Evolutionary conservation across 306 rosid species (phyloP).

Genomic region (Chamaecrista fasciculata): DNA sequence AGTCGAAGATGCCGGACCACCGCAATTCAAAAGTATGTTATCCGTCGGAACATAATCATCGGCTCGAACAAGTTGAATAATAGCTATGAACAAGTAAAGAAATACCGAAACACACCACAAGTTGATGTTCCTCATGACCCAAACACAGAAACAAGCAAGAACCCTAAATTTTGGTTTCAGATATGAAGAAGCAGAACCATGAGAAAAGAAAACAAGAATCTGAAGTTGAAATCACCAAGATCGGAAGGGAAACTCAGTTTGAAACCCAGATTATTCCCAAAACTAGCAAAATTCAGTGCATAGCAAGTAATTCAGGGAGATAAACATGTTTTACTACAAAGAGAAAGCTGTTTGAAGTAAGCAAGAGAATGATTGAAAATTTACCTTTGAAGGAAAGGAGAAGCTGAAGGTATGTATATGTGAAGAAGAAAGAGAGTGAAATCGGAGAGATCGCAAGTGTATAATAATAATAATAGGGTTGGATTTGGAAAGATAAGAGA

Average conservation of each 20-base stretch:
- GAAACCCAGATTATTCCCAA: not conserved
- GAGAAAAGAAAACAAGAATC: not conserved
- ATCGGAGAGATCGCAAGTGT: not conserved
- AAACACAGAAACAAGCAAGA: not conserved
- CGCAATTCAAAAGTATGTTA: conserved; percentile 64
- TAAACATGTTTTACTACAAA: not conserved
- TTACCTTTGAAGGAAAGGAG: not conserved
- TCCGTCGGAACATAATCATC: conserved; percentile 60
- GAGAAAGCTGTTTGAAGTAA: not conserved
- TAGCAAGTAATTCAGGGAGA: not conserved
- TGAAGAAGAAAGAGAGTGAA: not conserved
- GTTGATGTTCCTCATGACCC: conserved; percentile 35
- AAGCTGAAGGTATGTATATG: not conserved
- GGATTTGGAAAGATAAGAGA: not conserved
- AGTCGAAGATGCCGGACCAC: conserved; percentile 47
- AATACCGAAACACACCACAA: conserved; percentile 27
- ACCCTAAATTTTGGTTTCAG: conserved; percentile 5
- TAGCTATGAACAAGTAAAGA: conserved; percentile 36
- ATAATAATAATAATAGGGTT: not conserved
- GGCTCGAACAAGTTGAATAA: conserved; percentile 38
- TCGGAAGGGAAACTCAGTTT: conserved; percentile 24
- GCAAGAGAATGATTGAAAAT: not conserved
- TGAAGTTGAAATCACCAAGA: conserved; percentile 17
- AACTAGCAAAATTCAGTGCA: not conserved
- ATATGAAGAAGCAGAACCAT: not conserved